A percentile compares a stretch with the other conserved stretches of the same genome.
Conservation (phyloP, 2,329 filamentous ascomycete species). For the Talaromyces sp. region DNA sequence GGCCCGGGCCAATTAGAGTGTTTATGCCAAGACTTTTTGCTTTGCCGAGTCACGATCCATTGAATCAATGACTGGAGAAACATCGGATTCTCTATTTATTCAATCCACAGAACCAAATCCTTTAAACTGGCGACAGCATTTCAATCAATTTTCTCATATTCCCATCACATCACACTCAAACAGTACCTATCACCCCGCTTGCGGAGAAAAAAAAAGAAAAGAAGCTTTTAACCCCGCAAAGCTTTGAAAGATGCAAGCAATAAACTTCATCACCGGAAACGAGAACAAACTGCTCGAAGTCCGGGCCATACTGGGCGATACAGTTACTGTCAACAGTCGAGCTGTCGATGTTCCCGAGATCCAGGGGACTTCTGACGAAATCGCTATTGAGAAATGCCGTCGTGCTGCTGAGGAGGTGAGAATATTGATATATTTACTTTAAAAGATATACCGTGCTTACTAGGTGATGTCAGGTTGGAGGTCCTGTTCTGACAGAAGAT, state of each 20-base stretch:
- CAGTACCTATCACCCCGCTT: background rate
- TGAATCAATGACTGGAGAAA: background rate
- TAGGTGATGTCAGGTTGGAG: constrained; percentile 57
- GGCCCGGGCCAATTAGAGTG: background rate
- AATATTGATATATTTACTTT: background rate
- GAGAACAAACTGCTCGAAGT: constrained; percentile 90
- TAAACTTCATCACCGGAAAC: constrained; percentile 97
- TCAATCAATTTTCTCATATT: background rate
- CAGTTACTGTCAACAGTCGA: constrained; percentile 68
- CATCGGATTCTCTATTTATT: background rate
- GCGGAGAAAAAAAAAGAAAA: background rate
- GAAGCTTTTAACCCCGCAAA: background rate
- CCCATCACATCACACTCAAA: background rate
- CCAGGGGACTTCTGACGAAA: constrained; percentile 87
- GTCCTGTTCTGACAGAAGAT: constrained; percentile 91
- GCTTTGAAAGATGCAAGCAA: constrained; percentile 36
- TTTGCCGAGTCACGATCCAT: background rate
- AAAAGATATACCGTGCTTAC: background rate
- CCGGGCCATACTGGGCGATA: constrained; percentile 71
- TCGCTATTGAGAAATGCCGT: constrained; percentile 80
- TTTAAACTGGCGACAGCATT: background rate
- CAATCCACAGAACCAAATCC: background rate
- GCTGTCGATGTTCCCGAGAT: constrained; percentile 80
- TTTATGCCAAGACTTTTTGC: background rate
- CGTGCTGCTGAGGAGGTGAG: constrained; percentile 71